Percentiles rank a stretch among this genome's conserved stretches.
These are phyloP conservation scores for Eucalyptus decipiens DNA, from an alignment of 345 rosid genomes.

Conservation along the genomic window DNA sequence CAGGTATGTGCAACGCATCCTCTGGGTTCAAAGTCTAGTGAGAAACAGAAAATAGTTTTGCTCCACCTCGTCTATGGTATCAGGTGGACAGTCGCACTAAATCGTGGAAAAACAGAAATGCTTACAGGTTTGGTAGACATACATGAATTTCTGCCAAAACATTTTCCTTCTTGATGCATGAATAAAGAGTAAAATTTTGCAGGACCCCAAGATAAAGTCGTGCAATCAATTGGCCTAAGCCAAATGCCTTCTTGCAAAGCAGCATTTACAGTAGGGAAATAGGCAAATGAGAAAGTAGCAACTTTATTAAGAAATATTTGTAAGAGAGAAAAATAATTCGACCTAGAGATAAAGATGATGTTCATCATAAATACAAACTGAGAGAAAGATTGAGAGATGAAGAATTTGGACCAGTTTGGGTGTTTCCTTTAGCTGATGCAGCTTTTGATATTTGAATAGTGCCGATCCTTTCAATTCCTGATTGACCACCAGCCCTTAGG, in stretches of 20 bases:
- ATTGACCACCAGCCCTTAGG: conserved; percentile 18
- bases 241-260: neutral
- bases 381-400: neutral
- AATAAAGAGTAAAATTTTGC: neutral
- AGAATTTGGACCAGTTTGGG: conserved; percentile 33
- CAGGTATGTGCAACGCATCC: neutral
- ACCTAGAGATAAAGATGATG: neutral
- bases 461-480: conserved; percentile 50
- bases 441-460: conserved; percentile 46
- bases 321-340: neutral
- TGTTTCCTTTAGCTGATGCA: conserved; percentile 18
- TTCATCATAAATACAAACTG: neutral
- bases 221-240: neutral
- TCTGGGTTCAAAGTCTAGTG: neutral
- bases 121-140: neutral
- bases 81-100: neutral
- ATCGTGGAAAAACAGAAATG: neutral
- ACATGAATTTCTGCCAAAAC: neutral
- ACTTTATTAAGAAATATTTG: neutral
- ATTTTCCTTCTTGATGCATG: neutral
- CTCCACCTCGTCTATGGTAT: neutral
- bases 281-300: neutral
- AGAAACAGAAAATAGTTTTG: neutral
- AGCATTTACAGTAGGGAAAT: neutral
- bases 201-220: neutral